Conservation (phyloP, 1,139 yeast species). For the Nakaseomyces nivariensis region DNA sequence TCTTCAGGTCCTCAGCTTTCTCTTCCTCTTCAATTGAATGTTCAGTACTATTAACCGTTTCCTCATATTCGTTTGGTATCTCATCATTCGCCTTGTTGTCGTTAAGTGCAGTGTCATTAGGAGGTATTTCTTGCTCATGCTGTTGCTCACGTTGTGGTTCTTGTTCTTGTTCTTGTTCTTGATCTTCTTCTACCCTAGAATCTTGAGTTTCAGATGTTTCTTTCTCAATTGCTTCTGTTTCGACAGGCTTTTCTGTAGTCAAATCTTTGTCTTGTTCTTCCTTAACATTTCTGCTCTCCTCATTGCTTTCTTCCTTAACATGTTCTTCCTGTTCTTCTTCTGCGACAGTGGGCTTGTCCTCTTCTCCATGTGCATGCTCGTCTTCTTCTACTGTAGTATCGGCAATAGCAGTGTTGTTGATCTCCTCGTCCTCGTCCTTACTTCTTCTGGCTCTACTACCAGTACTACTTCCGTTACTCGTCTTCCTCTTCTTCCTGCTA, state of each 20-base stretch:
- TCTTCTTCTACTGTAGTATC: background rate
- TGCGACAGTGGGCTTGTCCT: slow-evolving; percentile 12
- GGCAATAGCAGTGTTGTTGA: slow-evolving; percentile 7
- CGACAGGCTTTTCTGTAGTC: background rate
- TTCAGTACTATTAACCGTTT: background rate
- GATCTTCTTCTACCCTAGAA: too few species aligned
- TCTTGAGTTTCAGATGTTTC: too few species aligned
- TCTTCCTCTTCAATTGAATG: slow-evolving; percentile 5
- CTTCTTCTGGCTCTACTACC: background rate
- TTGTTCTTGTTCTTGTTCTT: too few species aligned
- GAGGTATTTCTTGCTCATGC: too few species aligned
- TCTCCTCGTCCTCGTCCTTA: slow-evolving; percentile 1
- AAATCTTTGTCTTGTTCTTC: background rate
- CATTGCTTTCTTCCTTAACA: slow-evolving; percentile 3
- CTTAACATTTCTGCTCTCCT: slow-evolving; percentile 3
- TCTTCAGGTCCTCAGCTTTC: slow-evolving; percentile 3
- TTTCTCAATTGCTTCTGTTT: slow-evolving; percentile 3
- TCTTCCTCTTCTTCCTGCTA: background rate
- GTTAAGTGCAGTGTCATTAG: too few species aligned
- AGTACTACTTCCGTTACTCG: background rate
- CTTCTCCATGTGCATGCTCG: slow-evolving; percentile 4
- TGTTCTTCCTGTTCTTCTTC: background rate
- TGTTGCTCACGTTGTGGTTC: too few species aligned
- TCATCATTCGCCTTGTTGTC: too few species aligned
- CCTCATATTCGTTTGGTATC: too few species aligned